Evolutionary conservation across 768 basidiomycete species (phyloP).

Genomic region (Ephemerocybe angulata): DNA sequence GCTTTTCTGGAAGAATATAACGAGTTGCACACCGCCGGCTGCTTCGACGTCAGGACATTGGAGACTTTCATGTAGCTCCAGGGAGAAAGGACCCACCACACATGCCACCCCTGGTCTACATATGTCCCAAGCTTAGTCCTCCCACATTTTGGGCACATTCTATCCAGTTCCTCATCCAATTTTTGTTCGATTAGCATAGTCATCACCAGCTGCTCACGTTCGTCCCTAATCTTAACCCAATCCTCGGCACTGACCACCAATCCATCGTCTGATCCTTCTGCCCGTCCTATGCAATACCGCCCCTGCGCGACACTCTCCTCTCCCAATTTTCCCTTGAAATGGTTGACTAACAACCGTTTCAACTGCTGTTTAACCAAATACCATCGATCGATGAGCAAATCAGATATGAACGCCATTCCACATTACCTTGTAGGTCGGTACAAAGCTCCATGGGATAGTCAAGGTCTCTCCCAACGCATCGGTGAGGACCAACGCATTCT

Average conservation of each 20-base stretch:
- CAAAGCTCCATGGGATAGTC: background rate
- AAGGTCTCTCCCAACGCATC: background rate
- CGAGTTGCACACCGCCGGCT: background rate
- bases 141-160: constrained; percentile 1
- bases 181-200: background rate
- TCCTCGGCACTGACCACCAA: background rate
- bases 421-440: background rate
- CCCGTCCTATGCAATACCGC: background rate
- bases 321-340: background rate
- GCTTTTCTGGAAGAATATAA: too few relatives aligned
- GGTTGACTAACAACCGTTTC: background rate
- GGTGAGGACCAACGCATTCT: background rate
- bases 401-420: background rate
- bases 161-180: background rate
- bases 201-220: background rate
- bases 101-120: background rate
- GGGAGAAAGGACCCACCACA: background rate
- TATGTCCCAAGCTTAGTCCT: background rate
- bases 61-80: background rate
- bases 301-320: background rate
- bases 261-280: background rate
- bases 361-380: background rate
- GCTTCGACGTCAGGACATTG: background rate
- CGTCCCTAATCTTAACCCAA: background rate
- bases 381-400: background rate